A percentile compares a stretch with the other conserved stretches of the same genome.
Evolutionary conservation across 768 basidiomycete genomes (phyloP).

Genomic region (Strobilomyces dryophilus): DNA sequence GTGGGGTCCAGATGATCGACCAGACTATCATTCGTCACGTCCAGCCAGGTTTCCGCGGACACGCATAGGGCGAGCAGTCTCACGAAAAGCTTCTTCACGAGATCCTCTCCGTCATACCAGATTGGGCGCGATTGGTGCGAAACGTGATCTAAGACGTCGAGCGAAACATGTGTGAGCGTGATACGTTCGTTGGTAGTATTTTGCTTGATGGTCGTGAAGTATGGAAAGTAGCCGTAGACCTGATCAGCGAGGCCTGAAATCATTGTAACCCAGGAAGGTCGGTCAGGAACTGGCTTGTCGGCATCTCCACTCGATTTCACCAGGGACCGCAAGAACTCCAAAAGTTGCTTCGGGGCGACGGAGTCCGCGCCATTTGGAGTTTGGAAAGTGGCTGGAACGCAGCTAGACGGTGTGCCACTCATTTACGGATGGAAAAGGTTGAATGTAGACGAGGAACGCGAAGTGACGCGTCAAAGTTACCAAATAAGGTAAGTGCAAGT

Average conservation of each 20-base stretch:
- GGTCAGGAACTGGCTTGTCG: constrained; percentile 31
- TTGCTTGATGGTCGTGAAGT: constrained; percentile 49
- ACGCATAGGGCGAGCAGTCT: constrained; percentile 51
- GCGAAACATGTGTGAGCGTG: constrained; percentile 47
- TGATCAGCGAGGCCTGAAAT: constrained; percentile 50
- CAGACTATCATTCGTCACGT: constrained; percentile 37
- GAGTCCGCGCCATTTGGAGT: constrained; percentile 23
- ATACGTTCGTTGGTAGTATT: constrained; percentile 54
- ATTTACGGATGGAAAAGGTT: constrained; percentile 10
- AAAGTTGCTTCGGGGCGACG: constrained; percentile 36
- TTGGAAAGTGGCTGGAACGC: constrained; percentile 29
- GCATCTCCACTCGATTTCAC: constrained; percentile 33
- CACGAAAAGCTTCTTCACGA: constrained; percentile 47
- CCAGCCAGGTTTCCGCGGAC: constrained; percentile 57
- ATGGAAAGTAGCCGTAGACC: constrained; percentile 52
- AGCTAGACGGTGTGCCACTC: constrained; percentile 24
- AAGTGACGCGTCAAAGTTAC: neutral
- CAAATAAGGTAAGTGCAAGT: constrained; percentile 5
- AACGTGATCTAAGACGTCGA: constrained; percentile 51
- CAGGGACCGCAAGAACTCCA: constrained; percentile 41
- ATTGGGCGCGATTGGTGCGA: constrained; percentile 48
- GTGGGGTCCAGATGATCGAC: constrained; percentile 43
- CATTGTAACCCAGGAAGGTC: constrained; percentile 46
- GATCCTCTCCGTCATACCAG: constrained; percentile 41
- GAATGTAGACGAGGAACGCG: neutral